Evolutionary conservation across 768 basidiomycete genomes (phyloP).

Genomic region (Austroboletus festivus): DNA sequence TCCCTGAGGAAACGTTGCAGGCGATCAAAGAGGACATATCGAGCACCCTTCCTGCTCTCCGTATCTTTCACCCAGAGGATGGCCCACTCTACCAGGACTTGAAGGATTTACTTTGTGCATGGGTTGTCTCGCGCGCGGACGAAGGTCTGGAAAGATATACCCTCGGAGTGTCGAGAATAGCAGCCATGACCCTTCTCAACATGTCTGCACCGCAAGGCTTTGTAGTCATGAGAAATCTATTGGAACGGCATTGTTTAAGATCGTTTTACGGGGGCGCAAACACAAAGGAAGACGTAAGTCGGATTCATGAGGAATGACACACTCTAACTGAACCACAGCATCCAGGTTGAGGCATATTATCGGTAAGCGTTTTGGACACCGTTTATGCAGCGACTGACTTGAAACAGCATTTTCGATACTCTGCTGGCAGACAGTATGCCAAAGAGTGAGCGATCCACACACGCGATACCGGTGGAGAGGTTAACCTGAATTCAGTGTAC

Average conservation of each 20-base stretch:
- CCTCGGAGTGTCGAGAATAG: slow-evolving; percentile 65
- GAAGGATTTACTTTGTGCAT: slow-evolving; percentile 81
- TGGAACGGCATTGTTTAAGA: slow-evolving; percentile 81
- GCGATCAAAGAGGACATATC: slow-evolving; percentile 73
- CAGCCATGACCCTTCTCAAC: slow-evolving; percentile 83
- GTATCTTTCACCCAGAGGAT: slow-evolving; percentile 71
- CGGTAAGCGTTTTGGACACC: slow-evolving; percentile 44
- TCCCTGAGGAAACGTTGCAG: slow-evolving; percentile 59
- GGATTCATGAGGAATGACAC: slow-evolving; percentile 11
- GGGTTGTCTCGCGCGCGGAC: slow-evolving; percentile 83
- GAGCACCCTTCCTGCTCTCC: slow-evolving; percentile 70
- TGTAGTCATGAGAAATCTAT: slow-evolving; percentile 77
- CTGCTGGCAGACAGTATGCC: slow-evolving; percentile 91
- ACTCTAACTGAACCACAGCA: slow-evolving; percentile 26
- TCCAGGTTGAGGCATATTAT: slow-evolving; percentile 86
- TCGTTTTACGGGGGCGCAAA: slow-evolving; percentile 76
- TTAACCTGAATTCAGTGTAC: slow-evolving; percentile 54
- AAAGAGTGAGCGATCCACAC: slow-evolving; percentile 55
- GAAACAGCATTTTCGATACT: slow-evolving; percentile 82
- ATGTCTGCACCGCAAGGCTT: slow-evolving; percentile 76
- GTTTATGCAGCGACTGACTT: slow-evolving; percentile 11
- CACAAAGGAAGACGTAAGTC: slow-evolving; percentile 75
- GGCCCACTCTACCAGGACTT: slow-evolving; percentile 83
- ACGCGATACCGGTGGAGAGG: not conserved
- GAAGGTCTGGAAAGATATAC: slow-evolving; percentile 80